Evolutionary conservation across 176 grass and related monocot genomes (phyloP), one percentile per base, ranked within the genome.

Genomic region (Rhynchospora pubera): DNA sequence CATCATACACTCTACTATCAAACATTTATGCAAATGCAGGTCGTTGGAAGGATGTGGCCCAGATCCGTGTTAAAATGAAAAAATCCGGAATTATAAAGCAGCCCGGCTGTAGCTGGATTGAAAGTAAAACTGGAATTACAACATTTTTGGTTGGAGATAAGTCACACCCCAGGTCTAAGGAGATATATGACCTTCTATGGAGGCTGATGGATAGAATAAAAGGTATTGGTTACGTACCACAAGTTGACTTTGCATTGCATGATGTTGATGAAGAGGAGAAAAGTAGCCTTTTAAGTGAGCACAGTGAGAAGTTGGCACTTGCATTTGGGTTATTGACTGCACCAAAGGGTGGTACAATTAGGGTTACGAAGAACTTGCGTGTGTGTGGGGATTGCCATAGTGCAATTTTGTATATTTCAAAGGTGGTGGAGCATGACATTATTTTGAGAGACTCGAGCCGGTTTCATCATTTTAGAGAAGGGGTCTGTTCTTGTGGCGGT

Each of bases 191-290:
- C 65, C 86, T 97, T 87, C 63, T 97, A 14, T 86, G 62, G 57
- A 85, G 62, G 43, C 26, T 97, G 79, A 93, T 97, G 5, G 75
- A 88, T 55, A 89, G 91, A 44, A 93, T 97, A 72, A 93, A 90
- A 78, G 69, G 84, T 65, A 86, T 97, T 63, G 91, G 91, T 22
- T 97, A 97, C 87, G 84, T 87, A 39, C 94, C 94, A 26, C 91
- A 97, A 86, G 89, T 82, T 26, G 83, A 88, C 59, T 97, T 90
- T 62, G 94, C 94, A 32, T 77, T 97, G 84, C 94, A 93, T 5
- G 94, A 97, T 87, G 91, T 97, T 3, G 89, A 91, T 81, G 94
- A 93, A 24, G 94, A 97, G 79, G 94, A 97, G 82, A 97, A 91
- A 75, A 91, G 87, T 79, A 88, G 66, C 79, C 84, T 97, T 79